A percentile compares a stretch with the other conserved stretches of the same genome.
phyloP scores from a whole-genome alignment of 371 early-diverging fungal species.

The Coemansia sp. region DNA sequence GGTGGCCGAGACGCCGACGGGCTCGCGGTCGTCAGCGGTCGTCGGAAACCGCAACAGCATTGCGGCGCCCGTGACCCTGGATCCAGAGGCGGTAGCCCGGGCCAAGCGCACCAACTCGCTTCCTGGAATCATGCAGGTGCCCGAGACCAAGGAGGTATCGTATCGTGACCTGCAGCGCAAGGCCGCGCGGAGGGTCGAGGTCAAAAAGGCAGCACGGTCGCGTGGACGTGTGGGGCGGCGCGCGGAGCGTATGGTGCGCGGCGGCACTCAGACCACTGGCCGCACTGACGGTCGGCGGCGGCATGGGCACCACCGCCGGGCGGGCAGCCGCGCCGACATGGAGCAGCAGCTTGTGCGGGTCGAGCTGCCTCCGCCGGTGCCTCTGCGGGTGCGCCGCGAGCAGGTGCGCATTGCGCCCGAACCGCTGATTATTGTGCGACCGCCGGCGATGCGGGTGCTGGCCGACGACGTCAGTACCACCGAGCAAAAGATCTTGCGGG shows the following conservation, averaged over 20 bases:
- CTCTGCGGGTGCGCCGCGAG: conserved; percentile 48
- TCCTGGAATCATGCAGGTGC: conserved; percentile 46
- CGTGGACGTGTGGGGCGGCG: conserved; percentile 37
- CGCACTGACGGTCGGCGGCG: conserved; percentile 4
- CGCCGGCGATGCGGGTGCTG: not conserved
- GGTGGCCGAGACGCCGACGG: conserved; percentile 43
- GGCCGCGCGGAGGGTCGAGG: conserved; percentile 34
- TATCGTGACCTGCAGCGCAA: conserved; percentile 44
- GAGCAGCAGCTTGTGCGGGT: conserved; percentile 44
- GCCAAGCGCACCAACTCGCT: conserved; percentile 51
- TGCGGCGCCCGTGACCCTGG: conserved; percentile 15
- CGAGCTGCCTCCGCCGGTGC: conserved; percentile 50
- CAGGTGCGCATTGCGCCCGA: conserved; percentile 33
- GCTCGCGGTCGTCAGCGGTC: conserved; percentile 16
- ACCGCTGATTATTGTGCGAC: conserved; percentile 48
- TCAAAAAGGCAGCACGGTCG: conserved; percentile 23
- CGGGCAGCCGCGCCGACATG: conserved; percentile 46
- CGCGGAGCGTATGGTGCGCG: conserved; percentile 45
- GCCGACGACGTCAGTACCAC: conserved; percentile 7
- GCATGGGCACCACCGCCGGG: conserved; percentile 25
- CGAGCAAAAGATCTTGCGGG: conserved; percentile 36
- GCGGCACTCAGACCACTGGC: conserved; percentile 27
- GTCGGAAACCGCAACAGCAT: conserved; percentile 8
- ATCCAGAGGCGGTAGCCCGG: conserved; percentile 29
- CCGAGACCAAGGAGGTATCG: conserved; percentile 51